Percentiles rank a stretch among this genome's conserved stretches.
phyloP scores from a whole-genome alignment of 2,329 filamentous ascomycete genomes.

The Diplodia sapinea region DNA sequence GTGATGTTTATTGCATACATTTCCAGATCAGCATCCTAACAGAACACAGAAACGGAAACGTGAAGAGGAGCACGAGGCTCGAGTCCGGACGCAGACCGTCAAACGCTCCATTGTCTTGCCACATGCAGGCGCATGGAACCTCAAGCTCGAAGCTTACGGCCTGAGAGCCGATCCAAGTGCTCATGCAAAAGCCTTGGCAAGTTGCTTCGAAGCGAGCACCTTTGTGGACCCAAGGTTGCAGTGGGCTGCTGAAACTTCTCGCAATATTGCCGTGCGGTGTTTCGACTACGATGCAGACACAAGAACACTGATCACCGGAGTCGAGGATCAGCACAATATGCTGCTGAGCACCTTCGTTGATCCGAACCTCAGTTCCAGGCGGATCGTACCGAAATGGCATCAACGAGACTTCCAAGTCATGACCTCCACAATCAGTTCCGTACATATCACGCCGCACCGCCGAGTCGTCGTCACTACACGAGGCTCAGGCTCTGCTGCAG shows the following conservation, averaged over 20 bases:
- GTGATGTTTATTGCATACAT: neutral
- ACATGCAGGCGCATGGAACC: constrained; percentile 18
- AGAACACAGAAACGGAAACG: constrained; percentile 16
- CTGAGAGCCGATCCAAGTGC: constrained; percentile 17
- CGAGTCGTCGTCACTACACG: constrained; percentile 21
- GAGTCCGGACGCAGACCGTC: constrained; percentile 11
- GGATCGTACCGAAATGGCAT: constrained; percentile 20
- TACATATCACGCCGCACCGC: constrained; percentile 19
- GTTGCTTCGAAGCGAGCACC: constrained; percentile 11
- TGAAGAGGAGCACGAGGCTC: constrained; percentile 11
- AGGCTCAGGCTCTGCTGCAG: constrained; percentile 2
- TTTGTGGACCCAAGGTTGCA: constrained; percentile 12
- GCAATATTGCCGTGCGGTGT: constrained; percentile 3
- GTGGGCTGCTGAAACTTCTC: constrained; percentile 5
- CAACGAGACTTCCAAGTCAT: constrained; percentile 4
- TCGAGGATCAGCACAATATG: constrained; percentile 5
- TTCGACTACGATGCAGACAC: constrained; percentile 29
- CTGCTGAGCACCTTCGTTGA: constrained; percentile 28
- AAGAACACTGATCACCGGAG: constrained; percentile 22
- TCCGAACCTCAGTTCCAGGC: constrained; percentile 12
- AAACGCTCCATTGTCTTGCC: constrained; percentile 22
- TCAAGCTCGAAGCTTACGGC: constrained; percentile 22
- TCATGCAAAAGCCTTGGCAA: constrained; percentile 26
- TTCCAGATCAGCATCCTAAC: neutral
- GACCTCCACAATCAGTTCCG: constrained; percentile 20